Base-by-base conservation (phyloP, 176 grass and related monocot species). In the Triticum timopheevii region DNA sequence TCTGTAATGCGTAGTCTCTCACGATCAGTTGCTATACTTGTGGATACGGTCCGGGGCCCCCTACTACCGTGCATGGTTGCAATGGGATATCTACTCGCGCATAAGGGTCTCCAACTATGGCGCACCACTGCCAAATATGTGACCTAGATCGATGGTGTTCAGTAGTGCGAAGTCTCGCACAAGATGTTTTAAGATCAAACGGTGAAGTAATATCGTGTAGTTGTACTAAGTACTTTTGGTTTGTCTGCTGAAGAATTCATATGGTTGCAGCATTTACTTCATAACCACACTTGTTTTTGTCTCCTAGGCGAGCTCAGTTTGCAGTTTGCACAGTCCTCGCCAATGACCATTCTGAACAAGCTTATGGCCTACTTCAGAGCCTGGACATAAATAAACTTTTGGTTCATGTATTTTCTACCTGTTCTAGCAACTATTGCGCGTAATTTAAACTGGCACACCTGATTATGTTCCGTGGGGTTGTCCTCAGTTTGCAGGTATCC, bases 401-500 rank as follows among this genome's bases (percentile, higher is more conserved):
- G 90, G 90, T 95, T 62, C 25, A 80, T 81, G 47, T 12, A 81
- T 77, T 87, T 88, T 42, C 25, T 63, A 84, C 40, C 50, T 73
- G 69, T 65, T 49, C 5, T 42, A 39, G 66, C 0, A 0, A 71
- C 15, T 39, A 25, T 69, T 3, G 1, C 75, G 67, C 23, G 6
- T 23, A 87, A 22, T 80, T 40, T 40, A 40, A 61, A 80, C 23
- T 23, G 34, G 34, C 47, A 80, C 44, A 36, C 76, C 36, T 80
- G 47, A 87, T 36, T 66, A 45, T 50, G 10, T 34, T 80, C 69
- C 66, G 27, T 66, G 13, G 12, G 24, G 80, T 38, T 39, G 16
- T 65, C 69, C 67, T 89, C 74, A 90, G 93, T 88, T 92, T 78
- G 85, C 90, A 90, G 85, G 90, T 63, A 92, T 95, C 81, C 79